Base-by-base conservation (phyloP, 352 stramenopile species). In the Pythium sukuiense region DNA sequence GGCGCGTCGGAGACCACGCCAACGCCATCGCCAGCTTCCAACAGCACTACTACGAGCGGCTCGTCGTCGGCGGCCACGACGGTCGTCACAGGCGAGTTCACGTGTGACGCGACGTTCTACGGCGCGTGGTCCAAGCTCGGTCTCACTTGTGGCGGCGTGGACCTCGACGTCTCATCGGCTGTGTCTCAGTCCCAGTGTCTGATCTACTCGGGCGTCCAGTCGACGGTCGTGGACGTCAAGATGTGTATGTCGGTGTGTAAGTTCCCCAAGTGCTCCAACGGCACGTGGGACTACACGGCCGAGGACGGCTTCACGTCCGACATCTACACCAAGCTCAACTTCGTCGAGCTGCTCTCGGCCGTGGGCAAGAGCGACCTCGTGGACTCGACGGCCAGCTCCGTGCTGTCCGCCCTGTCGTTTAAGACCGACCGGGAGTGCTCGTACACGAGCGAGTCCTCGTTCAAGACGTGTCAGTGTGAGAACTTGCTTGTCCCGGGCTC, bases 211-310 rank as follows among this genome's bases (percentile, higher is more conserved):
- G 87, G 87, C 12, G 65, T 77, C 1, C 78, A 86, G 27, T 30
- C 45, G 1, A 57, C 68, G 0, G 72, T 93, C 27, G 76, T 79
- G 12, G 77, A 89, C 65, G 59, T 92, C 66, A 75, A 79, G 26
- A 76, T 85, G 12, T 95, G 87, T 59, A 76, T 95, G 71, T 93
- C 85, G 14, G 76, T 89, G n/a, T 95, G 87, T 48, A 76, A 80
- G 50, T 92, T 95, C 69, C 87, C 87, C 24, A 85, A 77, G 13
- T 95, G 87, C 59, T 65, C 59, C 30, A 85, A 91, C 43, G 82
- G 79, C 55, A 76, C 65, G 65, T 95, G 87, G 87, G 87, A 93
- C 66, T 95, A 95, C 72, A 59, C 71, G 48, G 71, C 83, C 2
- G 63, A 73, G 20, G 81, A 92, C 54, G 87, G 87, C 5, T 69